Evolutionary conservation across 768 basidiomycete species (phyloP), one percentile per base, ranked within the genome.

Genomic region (Xerocomellus chrysenteron): DNA sequence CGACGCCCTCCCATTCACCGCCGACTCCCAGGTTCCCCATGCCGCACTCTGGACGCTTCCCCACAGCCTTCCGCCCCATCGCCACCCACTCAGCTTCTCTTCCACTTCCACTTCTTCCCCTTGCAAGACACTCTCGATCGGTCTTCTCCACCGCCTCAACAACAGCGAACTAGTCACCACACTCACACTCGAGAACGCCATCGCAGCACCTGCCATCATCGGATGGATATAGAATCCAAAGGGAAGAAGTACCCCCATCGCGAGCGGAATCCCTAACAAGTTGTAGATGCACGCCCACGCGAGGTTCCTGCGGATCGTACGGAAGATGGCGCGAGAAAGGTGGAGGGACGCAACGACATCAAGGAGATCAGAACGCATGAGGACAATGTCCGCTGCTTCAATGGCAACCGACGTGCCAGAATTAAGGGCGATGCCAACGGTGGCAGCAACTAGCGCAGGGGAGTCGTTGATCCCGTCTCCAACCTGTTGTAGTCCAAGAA

Each of bases 381-480:
- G 86, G 17, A 99, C 95, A 55, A 98, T 88, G 73, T 98, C 97
- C 14, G 97, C 97, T 0, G 97, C 97, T 77, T 98, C 97, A 50
- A 99, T 89, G 11, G 97, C 97, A 43, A 99, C 93, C 6, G 94
- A 96, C 17, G 97, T 95, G 33, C 97, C 97, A 4, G 94, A 91
- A 12, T 92, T 95, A 6, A 99, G 84, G 1, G 97, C 97, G 57
- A 99, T 95, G 41, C 97, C 97, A 24, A 99, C 92, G 1, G 94
- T 92, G 1, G 96, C 92, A 5, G 93, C 94, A 16, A 94, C 95
- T 2, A 99, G 86, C 13, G 96, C 97, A 2, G 95, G 96, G 3
- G 96, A 98, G 70, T 99, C 97, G 71, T 99, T 98, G 76, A 98
- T 97, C 35, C 97, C 97, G 72, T 99, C 97, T 24, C 97, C 97